Evolutionary conservation across 805 yeast genomes (phyloP).

Genomic region (Wickerhamiella australiensis): DNA sequence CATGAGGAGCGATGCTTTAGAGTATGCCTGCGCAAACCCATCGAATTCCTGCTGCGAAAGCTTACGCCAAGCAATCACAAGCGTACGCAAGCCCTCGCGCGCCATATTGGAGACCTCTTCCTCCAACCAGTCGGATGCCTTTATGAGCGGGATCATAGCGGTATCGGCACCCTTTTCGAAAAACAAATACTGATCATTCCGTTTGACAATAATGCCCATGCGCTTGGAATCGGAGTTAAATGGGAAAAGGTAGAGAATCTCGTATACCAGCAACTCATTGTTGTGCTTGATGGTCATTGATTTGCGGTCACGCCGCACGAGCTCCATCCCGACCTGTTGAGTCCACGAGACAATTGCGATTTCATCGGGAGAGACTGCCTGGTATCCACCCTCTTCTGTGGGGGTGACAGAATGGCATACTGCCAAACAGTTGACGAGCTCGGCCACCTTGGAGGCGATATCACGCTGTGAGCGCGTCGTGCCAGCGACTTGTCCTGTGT

Average conservation of each 20-base stretch:
- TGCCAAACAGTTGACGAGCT: slow-evolving; percentile 69
- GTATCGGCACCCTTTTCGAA: slow-evolving; percentile 93
- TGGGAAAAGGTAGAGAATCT: slow-evolving; percentile 76
- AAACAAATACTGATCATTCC: slow-evolving; percentile 67
- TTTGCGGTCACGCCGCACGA: slow-evolving; percentile 71
- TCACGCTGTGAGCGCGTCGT: slow-evolving; percentile 47
- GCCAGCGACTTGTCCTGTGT: slow-evolving; percentile 16
- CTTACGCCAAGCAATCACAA: slow-evolving; percentile 82
- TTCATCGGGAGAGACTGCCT: slow-evolving; percentile 98
- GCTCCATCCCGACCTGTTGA: slow-evolving; percentile 68
- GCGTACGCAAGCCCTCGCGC: slow-evolving; percentile 89
- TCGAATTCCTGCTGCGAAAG: slow-evolving; percentile 43
- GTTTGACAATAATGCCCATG: slow-evolving; percentile 78
- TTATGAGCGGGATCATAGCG: slow-evolving; percentile 76
- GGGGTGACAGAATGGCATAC: slow-evolving; percentile 98
- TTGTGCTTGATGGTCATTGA: slow-evolving; percentile 57
- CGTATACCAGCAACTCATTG: slow-evolving; percentile 39
- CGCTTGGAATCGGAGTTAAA: slow-evolving; percentile 91
- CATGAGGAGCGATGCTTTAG: slow-evolving; percentile 69
- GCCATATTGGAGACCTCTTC: slow-evolving; percentile 98
- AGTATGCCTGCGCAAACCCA: slow-evolving; percentile 51
- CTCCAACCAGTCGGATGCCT: slow-evolving; percentile 86
- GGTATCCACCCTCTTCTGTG: slow-evolving; percentile 64
- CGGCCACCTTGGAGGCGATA: slow-evolving; percentile 62
- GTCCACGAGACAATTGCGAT: slow-evolving; percentile 92